Percentiles rank a stretch among this genome's conserved stretches.
These are phyloP conservation scores for Talaromyces sp. DNA, from an alignment of 2,329 filamentous ascomycete genomes.

Conservation along the genomic window DNA sequence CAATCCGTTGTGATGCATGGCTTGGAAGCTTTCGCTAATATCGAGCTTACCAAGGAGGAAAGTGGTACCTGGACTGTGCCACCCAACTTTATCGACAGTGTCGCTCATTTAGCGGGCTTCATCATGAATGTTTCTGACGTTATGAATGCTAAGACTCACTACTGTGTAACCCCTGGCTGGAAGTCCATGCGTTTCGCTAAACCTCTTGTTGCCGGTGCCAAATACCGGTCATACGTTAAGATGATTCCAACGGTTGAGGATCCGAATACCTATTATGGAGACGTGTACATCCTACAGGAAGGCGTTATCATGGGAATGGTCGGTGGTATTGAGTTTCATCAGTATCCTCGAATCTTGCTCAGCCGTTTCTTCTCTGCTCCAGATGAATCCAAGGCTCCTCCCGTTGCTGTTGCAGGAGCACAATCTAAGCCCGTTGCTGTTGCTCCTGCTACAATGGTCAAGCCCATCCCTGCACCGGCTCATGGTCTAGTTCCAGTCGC, in stretches of 20 bases:
- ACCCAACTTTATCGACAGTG: conserved; percentile 36
- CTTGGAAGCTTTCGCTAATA: conserved; percentile 26
- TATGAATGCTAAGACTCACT: conserved; percentile 27
- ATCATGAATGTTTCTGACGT: conserved; percentile 37
- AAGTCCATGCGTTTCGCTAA: conserved; percentile 27
- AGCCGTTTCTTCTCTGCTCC: conserved; percentile 40
- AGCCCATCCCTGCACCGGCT: not conserved
- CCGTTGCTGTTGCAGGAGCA: not conserved
- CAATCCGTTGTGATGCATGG: conserved; percentile 22
- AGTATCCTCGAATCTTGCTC: conserved; percentile 20
- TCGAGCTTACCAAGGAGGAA: conserved; percentile 22
- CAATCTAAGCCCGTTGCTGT: not conserved
- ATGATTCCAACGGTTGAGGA: conserved; percentile 31
- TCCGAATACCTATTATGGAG: conserved; percentile 29
- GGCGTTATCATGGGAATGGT: conserved; percentile 20
- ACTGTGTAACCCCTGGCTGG: conserved; percentile 38
- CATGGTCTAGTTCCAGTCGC: not conserved
- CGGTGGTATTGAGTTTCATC: conserved; percentile 18
- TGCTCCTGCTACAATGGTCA: not conserved
- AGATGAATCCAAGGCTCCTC: conserved; percentile 19
- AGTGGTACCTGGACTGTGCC: conserved; percentile 20
- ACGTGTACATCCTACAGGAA: conserved; percentile 26
- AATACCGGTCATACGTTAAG: conserved; percentile 31
- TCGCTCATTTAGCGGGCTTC: conserved; percentile 37
- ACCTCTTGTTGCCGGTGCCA: conserved; percentile 23